phyloP scores from a whole-genome alignment of 352 stramenopile genomes.

The Albugo candida region DNA sequence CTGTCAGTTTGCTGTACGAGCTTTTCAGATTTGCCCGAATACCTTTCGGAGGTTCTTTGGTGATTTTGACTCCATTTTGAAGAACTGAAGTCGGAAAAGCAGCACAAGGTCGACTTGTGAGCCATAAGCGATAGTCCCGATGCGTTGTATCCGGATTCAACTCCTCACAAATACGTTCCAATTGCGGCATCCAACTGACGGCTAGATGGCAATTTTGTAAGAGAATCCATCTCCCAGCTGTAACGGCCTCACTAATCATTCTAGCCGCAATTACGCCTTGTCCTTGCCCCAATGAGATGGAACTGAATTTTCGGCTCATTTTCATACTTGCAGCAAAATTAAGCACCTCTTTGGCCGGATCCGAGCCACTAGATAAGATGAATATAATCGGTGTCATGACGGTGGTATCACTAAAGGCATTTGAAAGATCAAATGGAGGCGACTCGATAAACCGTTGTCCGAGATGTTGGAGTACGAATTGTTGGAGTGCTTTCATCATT shows the following conservation, averaged over 20 bases:
- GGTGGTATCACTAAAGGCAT: slow-evolving; percentile 81
- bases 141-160: slow-evolving; percentile 63
- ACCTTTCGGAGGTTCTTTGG: slow-evolving; percentile 89
- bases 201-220: slow-evolving; percentile 91
- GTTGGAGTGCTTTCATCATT: slow-evolving; percentile 78
- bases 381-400: slow-evolving; percentile 85
- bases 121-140: slow-evolving; percentile 87
- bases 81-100: slow-evolving; percentile 82
- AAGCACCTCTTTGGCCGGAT: slow-evolving; percentile 85
- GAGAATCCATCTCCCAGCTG: slow-evolving; percentile 86
- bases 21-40: slow-evolving; percentile 85
- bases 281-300: slow-evolving; percentile 86
- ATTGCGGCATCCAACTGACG: slow-evolving; percentile 88
- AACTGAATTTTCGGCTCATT: slow-evolving; percentile 82
- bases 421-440: slow-evolving; percentile 77
- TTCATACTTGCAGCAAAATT: slow-evolving; percentile 72
- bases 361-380: slow-evolving; percentile 84
- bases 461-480: slow-evolving; percentile 75
- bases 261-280: slow-evolving; percentile 79
- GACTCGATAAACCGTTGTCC: slow-evolving; percentile 82
- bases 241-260: slow-evolving; percentile 79
- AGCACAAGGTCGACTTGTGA: slow-evolving; percentile 39
- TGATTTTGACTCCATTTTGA: slow-evolving; percentile 94
- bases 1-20: slow-evolving; percentile 88
- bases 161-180: slow-evolving; percentile 89